Conservation (phyloP, 2,329 filamentous ascomycete species). For the Graphilbum sp. region DNA sequence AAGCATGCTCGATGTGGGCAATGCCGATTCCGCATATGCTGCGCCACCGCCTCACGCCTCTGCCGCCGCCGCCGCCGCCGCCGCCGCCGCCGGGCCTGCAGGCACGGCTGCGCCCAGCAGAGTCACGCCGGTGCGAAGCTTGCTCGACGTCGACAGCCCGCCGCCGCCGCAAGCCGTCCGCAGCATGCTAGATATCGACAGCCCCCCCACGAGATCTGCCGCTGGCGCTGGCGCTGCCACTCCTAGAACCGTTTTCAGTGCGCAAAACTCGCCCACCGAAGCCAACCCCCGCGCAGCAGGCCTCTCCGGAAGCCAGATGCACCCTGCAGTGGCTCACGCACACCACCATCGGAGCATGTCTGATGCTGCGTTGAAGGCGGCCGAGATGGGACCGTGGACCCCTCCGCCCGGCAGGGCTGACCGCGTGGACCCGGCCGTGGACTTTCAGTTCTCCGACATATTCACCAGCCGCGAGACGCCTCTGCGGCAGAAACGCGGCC, state of each 20-base stretch:
- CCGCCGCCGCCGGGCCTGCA: too few relatives aligned
- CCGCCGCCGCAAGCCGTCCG: slow-evolving; percentile 32
- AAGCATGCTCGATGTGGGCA: slow-evolving; percentile 34
- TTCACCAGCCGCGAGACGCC: slow-evolving; percentile 33
- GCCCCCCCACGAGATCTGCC: slow-evolving; percentile 18
- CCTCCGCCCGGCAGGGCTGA: slow-evolving; percentile 24
- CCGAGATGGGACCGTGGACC: too few relatives aligned
- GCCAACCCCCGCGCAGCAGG: slow-evolving; percentile 17
- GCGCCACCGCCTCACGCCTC: too few relatives aligned
- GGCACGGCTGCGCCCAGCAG: too few relatives aligned
- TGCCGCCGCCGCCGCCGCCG: too few relatives aligned
- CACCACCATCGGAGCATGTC: slow-evolving; percentile 36
- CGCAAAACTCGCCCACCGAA: slow-evolving; percentile 29
- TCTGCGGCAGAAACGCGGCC: slow-evolving; percentile 32
- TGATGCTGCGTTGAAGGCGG: too few relatives aligned
- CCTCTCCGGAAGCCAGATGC: not conserved
- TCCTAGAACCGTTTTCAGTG: slow-evolving; percentile 26
- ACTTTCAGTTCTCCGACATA: slow-evolving; percentile 47
- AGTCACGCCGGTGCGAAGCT: not conserved
- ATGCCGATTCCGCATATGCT: too few relatives aligned
- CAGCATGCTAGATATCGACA: slow-evolving; percentile 48
- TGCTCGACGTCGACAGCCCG: slow-evolving; percentile 21
- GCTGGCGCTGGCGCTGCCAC: slow-evolving; percentile 15
- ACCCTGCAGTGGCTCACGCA: too few relatives aligned
- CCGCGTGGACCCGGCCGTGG: slow-evolving; percentile 26